Base-by-base conservation (phyloP, 2,329 filamentous ascomycete genomes). In the Apiospora aurea region DNA sequence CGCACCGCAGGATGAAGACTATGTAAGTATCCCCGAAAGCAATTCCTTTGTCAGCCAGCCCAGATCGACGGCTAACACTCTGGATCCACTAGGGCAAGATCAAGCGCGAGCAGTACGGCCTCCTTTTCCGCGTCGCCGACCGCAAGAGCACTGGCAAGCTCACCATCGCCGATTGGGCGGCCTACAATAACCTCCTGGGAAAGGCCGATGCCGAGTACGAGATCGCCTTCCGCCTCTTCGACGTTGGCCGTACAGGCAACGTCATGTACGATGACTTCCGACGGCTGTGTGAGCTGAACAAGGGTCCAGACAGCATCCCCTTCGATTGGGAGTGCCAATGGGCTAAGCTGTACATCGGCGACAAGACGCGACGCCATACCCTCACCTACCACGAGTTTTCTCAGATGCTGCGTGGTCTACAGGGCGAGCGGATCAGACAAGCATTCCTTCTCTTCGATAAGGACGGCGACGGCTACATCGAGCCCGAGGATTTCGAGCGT, bases 201-300 rank as follows among this genome's bases (percentile, higher is more conserved):
- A 98, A 98, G 85, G 93, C 96, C 74, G 96, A 98, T 80, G 96
- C 96, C 82, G 96, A 99, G 85, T 99, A 99, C 85, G 95, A 98
- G 83, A 97, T 99, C 78, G 96, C 96, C 21, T 99, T 98, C 85
- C 94, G 96, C 78, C 89, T 99, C 71, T 99, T 99, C 83, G 96
- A 98, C 80, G 88, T 94, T 77, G 91, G 96, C 69, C 90, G 93
- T 74, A 93, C 91, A 26, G 96, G 96, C 73, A 89, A 89, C 68
- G 94, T 99, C 79, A 96, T 95, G 81, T 97, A 96, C 80, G 93
- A 97, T 51, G 91, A 95, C 78, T 95, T 99, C 84, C 91, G 94
- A 80, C 88, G 90, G 72, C 86, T 96, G 72, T 98, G 97, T 84
- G 93, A 96, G 83, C 87, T 92, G 78, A 97, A 97, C 88, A 97